Evolutionary conservation across 2,329 filamentous ascomycete species (phyloP).

Genomic region (Phialocephala sp.): DNA sequence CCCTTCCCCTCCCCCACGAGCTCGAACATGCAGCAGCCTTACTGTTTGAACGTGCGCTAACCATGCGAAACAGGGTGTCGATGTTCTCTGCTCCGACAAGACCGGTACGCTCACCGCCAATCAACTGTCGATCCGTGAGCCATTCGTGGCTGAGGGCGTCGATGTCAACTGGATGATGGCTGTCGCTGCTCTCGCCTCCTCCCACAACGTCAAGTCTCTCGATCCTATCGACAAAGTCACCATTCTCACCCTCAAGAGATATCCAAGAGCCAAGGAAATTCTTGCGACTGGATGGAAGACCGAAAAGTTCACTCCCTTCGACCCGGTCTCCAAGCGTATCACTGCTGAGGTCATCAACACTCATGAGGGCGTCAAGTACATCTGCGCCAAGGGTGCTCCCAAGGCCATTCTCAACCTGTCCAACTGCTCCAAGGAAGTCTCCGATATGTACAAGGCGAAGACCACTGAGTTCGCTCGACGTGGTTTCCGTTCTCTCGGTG

Average conservation of each 20-base stretch:
- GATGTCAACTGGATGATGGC: slow-evolving; percentile 88
- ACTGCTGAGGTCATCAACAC: slow-evolving; percentile 68
- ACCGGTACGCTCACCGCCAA: slow-evolving; percentile 79
- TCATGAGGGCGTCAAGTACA: slow-evolving; percentile 68
- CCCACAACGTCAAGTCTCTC: slow-evolving; percentile 79
- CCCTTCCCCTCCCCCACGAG: slow-evolving; percentile 3
- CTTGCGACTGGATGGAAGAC: slow-evolving; percentile 77
- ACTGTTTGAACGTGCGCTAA: slow-evolving; percentile 23
- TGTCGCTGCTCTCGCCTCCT: slow-evolving; percentile 76
- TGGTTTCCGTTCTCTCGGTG: slow-evolving; percentile 82
- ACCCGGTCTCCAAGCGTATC: slow-evolving; percentile 81
- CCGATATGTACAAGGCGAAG: slow-evolving; percentile 73
- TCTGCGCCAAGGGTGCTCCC: slow-evolving; percentile 78
- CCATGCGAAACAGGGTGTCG: slow-evolving; percentile 58
- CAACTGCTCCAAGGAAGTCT: slow-evolving; percentile 68
- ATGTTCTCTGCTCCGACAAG: slow-evolving; percentile 83
- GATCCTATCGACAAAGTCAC: slow-evolving; percentile 83
- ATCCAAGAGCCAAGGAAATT: slow-evolving; percentile 79
- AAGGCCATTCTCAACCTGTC: slow-evolving; percentile 75
- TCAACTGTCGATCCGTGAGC: slow-evolving; percentile 78
- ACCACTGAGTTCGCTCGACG: slow-evolving; percentile 76
- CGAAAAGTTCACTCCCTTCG: slow-evolving; percentile 78
- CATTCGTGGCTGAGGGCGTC: slow-evolving; percentile 76
- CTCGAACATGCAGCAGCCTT: neutral
- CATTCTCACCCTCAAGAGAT: slow-evolving; percentile 75